These are phyloP conservation scores for Sporothrix curviconia DNA, from an alignment of 2,329 filamentous ascomycete species.

Conservation along the genomic window DNA sequence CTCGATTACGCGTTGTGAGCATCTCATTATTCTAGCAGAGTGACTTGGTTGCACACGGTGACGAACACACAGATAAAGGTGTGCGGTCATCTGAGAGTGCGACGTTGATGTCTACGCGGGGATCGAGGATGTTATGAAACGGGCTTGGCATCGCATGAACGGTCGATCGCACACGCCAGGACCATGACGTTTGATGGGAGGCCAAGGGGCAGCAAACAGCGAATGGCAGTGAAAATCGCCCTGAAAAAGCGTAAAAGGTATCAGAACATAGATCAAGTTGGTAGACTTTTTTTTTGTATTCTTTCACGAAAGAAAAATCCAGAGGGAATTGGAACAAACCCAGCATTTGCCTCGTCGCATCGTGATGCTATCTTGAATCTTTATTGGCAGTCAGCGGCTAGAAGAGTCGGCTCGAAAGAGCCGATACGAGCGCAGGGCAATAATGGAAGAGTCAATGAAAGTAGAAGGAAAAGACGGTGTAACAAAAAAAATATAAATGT, in stretches of 20 bases:
- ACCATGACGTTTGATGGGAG: neutral
- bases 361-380: neutral
- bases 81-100: too few species aligned
- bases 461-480: too few species aligned
- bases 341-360: too few species aligned
- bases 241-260: too few species aligned
- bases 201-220: too few species aligned
- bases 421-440: neutral
- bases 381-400: neutral
- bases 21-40: neutral
- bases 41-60: too few species aligned
- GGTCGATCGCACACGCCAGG: constrained; percentile 11
- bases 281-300: neutral
- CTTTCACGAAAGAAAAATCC: neutral
- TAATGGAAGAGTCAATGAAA: too few species aligned
- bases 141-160: neutral
- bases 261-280: neutral
- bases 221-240: too few species aligned
- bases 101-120: too few species aligned
- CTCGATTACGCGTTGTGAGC: neutral
- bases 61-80: too few species aligned
- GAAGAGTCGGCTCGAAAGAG: neutral
- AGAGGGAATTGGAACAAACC: neutral
- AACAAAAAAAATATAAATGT: too few species aligned
- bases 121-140: neutral